phyloP scores from a whole-genome alignment of 768 basidiomycete genomes.

The Suillus placidus region DNA sequence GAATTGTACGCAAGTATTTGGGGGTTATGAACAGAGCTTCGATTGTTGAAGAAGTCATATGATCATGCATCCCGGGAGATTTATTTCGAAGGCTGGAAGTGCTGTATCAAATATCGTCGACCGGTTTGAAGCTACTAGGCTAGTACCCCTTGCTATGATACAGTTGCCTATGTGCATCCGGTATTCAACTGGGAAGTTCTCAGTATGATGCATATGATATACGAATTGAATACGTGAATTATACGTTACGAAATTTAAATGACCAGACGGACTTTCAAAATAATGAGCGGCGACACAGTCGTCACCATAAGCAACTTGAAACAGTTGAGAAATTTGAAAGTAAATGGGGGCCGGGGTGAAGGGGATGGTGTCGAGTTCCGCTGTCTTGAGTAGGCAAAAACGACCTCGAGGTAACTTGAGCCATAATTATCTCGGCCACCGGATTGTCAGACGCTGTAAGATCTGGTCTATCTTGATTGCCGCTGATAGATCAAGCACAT shows the following conservation, averaged over 20 bases:
- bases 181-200: background rate
- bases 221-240: conserved; percentile 20
- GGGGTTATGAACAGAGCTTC: background rate
- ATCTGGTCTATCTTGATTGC: conserved; percentile 19
- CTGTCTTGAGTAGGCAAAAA: background rate
- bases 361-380: conserved; percentile 13
- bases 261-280: conserved; percentile 45
- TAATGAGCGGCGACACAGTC: conserved; percentile 38
- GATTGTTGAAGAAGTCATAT: background rate
- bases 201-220: background rate
- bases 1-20: background rate
- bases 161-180: background rate
- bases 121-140: background rate
- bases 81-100: background rate
- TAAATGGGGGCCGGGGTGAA: conserved; percentile 25
- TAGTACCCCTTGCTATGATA: background rate
- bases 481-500: background rate
- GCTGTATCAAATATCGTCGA: background rate
- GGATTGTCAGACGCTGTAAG: conserved; percentile 34
- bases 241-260: conserved; percentile 50
- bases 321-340: conserved; percentile 45
- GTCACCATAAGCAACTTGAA: background rate
- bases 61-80: background rate
- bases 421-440: background rate
- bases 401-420: background rate